A percentile compares a stretch with the other conserved stretches of the same genome.
Evolutionary conservation across 2,329 filamentous ascomycete species (phyloP).

Genomic region (Ophiocordyceps sinensis): DNA sequence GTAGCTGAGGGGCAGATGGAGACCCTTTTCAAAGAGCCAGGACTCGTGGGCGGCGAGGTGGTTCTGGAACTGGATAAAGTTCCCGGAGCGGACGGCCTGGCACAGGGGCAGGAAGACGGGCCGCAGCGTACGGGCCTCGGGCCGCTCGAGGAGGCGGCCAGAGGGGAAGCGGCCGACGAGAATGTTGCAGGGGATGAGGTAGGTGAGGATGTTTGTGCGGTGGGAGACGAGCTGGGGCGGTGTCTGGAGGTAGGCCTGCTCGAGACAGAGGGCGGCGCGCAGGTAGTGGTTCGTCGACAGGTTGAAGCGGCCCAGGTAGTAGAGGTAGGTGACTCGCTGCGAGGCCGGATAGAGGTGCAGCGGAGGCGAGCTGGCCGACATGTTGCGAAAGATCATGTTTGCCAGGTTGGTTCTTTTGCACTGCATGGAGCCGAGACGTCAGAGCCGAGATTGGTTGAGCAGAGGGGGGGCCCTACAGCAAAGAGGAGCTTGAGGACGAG

Average conservation of each 20-base stretch:
- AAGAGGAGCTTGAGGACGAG: conserved; percentile 80
- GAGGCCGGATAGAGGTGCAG: conserved; percentile 69
- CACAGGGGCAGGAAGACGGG: conserved; percentile 62
- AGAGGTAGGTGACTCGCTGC: conserved; percentile 83
- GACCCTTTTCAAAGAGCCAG: conserved; percentile 64
- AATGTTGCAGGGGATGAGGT: conserved; percentile 70
- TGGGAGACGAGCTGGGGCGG: conserved; percentile 51
- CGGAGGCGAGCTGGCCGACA: conserved; percentile 69
- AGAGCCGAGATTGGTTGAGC: neutral
- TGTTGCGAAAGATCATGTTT: conserved; percentile 80
- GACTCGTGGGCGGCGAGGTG: conserved; percentile 48
- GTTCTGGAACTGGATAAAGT: conserved; percentile 59
- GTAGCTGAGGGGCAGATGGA: conserved; percentile 62
- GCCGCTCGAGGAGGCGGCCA: conserved; percentile 45
- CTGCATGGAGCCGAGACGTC: conserved; percentile 25
- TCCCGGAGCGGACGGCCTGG: conserved; percentile 54
- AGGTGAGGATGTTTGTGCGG: conserved; percentile 65
- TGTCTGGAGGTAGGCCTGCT: conserved; percentile 65
- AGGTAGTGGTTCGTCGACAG: conserved; percentile 75
- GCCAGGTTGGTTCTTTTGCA: conserved; percentile 73
- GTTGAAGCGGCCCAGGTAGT: conserved; percentile 84
- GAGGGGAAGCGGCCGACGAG: conserved; percentile 76
- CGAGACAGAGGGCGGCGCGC: conserved; percentile 58
- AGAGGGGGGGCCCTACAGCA: conserved; percentile 36
- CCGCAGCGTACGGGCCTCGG: conserved; percentile 44